Base-by-base conservation (phyloP, 2,329 filamentous ascomycete genomes). In the Rutstroemia sp. region DNA sequence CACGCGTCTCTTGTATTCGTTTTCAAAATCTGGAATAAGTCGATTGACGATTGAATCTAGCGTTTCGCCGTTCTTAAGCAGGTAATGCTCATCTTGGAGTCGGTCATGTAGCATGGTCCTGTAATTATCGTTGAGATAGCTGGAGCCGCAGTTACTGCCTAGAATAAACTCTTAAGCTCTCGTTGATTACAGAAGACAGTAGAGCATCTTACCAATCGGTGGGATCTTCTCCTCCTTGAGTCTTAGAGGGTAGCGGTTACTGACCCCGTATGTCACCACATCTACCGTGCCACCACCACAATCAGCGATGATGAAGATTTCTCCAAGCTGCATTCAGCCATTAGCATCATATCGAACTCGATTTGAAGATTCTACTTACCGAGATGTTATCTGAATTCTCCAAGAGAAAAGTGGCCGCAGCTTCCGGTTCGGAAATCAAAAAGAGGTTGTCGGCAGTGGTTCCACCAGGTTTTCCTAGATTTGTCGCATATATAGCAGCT, bases 261-360 rank as follows among this genome's bases (percentile, higher is more conserved):
- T 61, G 8, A 68, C 61, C 3, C 60, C 60, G 42, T 69, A 68
- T 1, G 66, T 67, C 10, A 64, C 64, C 5, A 57, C 57, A 49
- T 70, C 66, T 8, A 67, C 64, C 2, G 67, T 69, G 3, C 67
- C 67, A 9, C 67, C 64, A 23, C 67, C 65, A 54, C 59, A 61
- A 52, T 66, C 63, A 14, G 66, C 52, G 14, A 66, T 52, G 7
- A 66, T 56, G 21, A 68, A 63, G 4, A 50, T 54, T 17, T 57
- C 56, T 5, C 58, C 59, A 55, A 55, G 53, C 53, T 14, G 57
- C 27, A 55, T 61, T 2, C 17, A 14, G 23, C 34, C 19, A 10
- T 37, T 14, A 57, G 55, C 16, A 10, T 42, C 14, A 23, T 6
- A 16, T 19, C n/a, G 1, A 21, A 17, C 39, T 17, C 7, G 2